Base-by-base conservation (phyloP, 352 stramenopile species). In the Phytopythium montanum region DNA sequence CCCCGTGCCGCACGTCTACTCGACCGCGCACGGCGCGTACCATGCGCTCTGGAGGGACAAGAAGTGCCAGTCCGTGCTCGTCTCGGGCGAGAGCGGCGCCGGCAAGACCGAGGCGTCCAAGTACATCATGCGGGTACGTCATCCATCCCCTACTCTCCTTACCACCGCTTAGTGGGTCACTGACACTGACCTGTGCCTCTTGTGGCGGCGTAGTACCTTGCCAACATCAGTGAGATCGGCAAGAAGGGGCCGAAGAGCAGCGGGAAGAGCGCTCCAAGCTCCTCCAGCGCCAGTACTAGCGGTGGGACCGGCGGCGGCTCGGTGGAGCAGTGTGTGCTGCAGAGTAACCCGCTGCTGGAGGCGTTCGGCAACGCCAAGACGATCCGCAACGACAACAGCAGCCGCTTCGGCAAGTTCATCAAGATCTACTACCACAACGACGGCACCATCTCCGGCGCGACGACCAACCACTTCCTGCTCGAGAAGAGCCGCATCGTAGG, bases 401-500 rank as follows among this genome's bases (percentile, higher is more conserved):
- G 88, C 79, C 92, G 95, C 26, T 98, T 98, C 57, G 95, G 95
- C 46, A 98, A 98, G 75, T 97, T 97, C 60, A 98, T 98, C 74
- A 97, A 97, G 60, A 96, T 98, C 57, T 95, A 87, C 59, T 98
- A 98, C 76, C 72, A 98, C 62, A 54, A 67, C 12, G 86, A 96
- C 56, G 94, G 92, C 21, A 92, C 81, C 23, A 97, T 98, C 61
- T 92, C 87, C 1, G 93, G 92, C 14, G 92, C 91, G n/a, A 96
- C 77, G 38, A 97, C 97, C 44, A 97, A 95, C 61, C 97, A 98
- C 31, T 99, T 99, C 67, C 79, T 99, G 46, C 77, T 99, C 14
- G 97, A 99, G 70, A 99, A 99, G 74, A 97, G 96, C 59, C 93
- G 97, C 19, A 95, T 99, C 28, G 88, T 99, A 2, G 85, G 87